These are phyloP conservation scores for Paxillus rubicundulus DNA, from an alignment of 768 basidiomycete genomes.

Conservation along the genomic window DNA sequence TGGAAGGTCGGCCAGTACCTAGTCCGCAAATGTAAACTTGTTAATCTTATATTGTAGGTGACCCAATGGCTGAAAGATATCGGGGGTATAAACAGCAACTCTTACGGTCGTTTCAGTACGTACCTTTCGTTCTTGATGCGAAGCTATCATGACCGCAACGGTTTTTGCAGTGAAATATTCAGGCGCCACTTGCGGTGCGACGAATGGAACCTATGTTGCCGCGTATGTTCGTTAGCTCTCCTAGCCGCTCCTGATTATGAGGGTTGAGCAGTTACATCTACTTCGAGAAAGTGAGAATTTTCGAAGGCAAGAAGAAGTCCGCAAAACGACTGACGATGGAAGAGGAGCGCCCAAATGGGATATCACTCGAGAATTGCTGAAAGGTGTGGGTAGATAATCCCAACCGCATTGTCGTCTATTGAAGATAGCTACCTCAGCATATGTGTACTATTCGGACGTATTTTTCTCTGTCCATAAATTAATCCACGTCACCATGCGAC, in stretches of 20 bases:
- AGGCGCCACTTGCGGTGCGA: background rate
- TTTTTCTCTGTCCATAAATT: constrained; percentile 55
- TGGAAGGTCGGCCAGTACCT: constrained; percentile 37
- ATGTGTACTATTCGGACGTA: background rate
- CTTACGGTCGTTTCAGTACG: constrained; percentile 45
- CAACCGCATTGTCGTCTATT: too few species aligned
- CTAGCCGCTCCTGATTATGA: background rate
- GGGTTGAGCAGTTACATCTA: constrained; percentile 38
- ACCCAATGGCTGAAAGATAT: constrained; percentile 47
- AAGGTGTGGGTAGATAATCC: constrained; percentile 11
- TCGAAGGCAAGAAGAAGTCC: constrained; percentile 48
- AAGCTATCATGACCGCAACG: background rate
- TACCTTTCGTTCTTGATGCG: background rate
- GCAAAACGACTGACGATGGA: constrained; percentile 39
- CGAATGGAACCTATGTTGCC: background rate
- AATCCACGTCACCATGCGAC: constrained; percentile 87
- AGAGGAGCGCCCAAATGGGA: constrained; percentile 23
- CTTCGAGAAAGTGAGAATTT: constrained; percentile 47
- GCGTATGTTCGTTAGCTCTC: background rate
- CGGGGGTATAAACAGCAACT: constrained; percentile 45
- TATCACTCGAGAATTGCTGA: constrained; percentile 28
- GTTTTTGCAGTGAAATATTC: background rate
- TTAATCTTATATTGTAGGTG: constrained; percentile 26
- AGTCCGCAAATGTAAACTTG: background rate
- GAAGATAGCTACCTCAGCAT: background rate